Conservation (phyloP, 2,329 filamentous ascomycete genomes). For the Aspergillus brunneoviolaceus region DNA sequence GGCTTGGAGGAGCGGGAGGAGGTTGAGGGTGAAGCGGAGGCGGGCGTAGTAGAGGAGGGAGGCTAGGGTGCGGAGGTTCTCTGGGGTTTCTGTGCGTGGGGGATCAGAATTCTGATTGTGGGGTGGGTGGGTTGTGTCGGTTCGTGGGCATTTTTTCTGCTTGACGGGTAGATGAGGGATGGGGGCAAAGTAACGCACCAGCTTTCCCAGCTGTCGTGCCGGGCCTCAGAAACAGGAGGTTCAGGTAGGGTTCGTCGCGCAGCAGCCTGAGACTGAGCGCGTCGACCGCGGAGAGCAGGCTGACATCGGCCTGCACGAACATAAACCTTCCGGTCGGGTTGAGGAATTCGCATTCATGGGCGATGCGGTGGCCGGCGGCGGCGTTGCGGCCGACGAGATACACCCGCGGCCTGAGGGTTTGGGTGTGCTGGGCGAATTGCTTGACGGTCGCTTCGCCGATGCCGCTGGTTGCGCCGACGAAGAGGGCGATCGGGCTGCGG, state of each 20-base stretch:
- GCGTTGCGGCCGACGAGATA: slow-evolving; percentile 50
- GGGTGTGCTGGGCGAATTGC: slow-evolving; percentile 42
- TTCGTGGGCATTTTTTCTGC: too few species aligned
- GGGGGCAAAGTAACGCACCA: neutral
- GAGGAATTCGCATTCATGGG: slow-evolving; percentile 42
- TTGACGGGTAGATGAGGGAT: too few species aligned
- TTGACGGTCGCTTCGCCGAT: slow-evolving; percentile 51
- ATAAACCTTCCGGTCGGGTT: slow-evolving; percentile 35
- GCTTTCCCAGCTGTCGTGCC: neutral
- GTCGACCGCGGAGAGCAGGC: slow-evolving; percentile 2
- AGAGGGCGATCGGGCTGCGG: slow-evolving; percentile 48
- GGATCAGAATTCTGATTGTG: too few species aligned
- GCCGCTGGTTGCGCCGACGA: slow-evolving; percentile 53
- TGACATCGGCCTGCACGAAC: slow-evolving; percentile 11
- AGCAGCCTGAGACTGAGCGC: neutral
- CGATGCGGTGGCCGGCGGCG: slow-evolving; percentile 44
- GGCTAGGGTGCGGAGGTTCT: slow-evolving; percentile 55
- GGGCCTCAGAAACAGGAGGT: slow-evolving; percentile 4
- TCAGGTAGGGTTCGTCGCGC: slow-evolving; percentile 36
- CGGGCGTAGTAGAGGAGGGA: slow-evolving; percentile 59
- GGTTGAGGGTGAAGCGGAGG: slow-evolving; percentile 55
- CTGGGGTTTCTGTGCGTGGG: slow-evolving; percentile 40
- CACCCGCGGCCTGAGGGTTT: slow-evolving; percentile 34
- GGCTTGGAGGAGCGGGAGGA: slow-evolving; percentile 55
- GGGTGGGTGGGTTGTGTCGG: too few species aligned